Evolutionary conservation across 768 basidiomycete species (phyloP).

Genomic region (Mycena kentingensis): DNA sequence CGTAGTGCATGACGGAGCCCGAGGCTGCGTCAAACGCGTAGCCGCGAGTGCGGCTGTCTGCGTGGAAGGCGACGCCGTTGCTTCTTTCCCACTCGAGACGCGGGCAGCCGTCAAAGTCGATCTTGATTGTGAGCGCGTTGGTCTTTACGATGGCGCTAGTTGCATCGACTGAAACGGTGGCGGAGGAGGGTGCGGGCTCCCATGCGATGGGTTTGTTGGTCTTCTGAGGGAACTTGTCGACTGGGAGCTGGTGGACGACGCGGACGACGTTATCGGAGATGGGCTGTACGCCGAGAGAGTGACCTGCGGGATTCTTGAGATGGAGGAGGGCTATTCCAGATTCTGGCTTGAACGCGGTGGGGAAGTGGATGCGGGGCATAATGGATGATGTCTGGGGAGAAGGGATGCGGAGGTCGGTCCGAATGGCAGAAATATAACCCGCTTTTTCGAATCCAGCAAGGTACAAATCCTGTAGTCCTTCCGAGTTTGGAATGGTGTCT

Average conservation of each 20-base stretch:
- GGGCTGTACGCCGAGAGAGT: constrained; percentile 15
- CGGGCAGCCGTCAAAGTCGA: constrained; percentile 15
- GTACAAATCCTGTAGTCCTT: too few relatives aligned
- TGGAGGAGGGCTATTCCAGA: constrained; percentile 6
- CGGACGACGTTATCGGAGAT: constrained; percentile 21
- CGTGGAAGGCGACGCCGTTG: constrained; percentile 14
- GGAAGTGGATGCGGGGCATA: constrained; percentile 21
- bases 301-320: constrained; percentile 18
- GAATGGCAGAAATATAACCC: too few relatives aligned
- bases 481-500: too few relatives aligned
- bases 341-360: constrained; percentile 6
- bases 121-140: constrained; percentile 9
- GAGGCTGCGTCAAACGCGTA: constrained; percentile 22
- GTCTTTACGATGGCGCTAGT: constrained; percentile 14
- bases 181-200: constrained; percentile 7
- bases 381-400: too few relatives aligned
- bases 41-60: constrained; percentile 20
- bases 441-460: too few relatives aligned
- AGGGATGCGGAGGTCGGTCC: too few relatives aligned
- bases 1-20: constrained; percentile 21
- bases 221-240: constrained; percentile 21
- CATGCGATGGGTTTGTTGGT: constrained; percentile 13
- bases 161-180: not conserved
- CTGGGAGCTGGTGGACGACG: constrained; percentile 19
- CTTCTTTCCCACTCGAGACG: constrained; percentile 22